Conservation (phyloP, 2,329 filamentous ascomycete genomes). For the Aspergillus sp. region DNA sequence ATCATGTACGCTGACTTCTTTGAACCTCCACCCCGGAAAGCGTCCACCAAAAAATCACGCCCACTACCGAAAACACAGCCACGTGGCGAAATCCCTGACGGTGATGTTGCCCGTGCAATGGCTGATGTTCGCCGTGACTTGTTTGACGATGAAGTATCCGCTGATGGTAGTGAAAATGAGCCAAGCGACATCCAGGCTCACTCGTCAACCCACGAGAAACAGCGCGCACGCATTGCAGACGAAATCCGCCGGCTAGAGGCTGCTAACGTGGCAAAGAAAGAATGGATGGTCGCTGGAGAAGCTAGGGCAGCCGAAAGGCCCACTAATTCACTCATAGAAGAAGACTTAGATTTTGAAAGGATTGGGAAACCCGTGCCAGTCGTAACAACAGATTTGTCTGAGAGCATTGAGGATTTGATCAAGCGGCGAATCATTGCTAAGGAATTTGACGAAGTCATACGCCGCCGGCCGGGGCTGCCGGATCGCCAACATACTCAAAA, state of each 20-base stretch:
- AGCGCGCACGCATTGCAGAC: constrained; percentile 79
- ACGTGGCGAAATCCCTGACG: constrained; percentile 51
- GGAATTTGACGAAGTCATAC: constrained; percentile 89
- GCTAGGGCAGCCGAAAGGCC: constrained; percentile 79
- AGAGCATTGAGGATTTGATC: constrained; percentile 89
- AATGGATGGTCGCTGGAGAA: constrained; percentile 90
- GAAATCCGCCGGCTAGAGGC: constrained; percentile 91
- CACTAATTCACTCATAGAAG: constrained; percentile 85
- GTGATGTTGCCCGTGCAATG: constrained; percentile 79
- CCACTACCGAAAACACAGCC: constrained; percentile 56
- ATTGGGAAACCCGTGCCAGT: constrained; percentile 92
- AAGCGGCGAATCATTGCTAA: constrained; percentile 86
- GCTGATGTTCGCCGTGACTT: constrained; percentile 83
- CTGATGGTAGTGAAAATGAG: constrained; percentile 59
- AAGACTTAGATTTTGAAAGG: constrained; percentile 94
- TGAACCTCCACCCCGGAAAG: constrained; percentile 75
- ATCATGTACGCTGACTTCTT: constrained; percentile 94
- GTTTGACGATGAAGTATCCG: constrained; percentile 69
- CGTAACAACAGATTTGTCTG: constrained; percentile 85
- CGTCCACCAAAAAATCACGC: constrained; percentile 53
- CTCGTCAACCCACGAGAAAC: constrained; percentile 76
- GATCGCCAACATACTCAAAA: constrained; percentile 64
- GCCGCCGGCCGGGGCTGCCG: constrained; percentile 73
- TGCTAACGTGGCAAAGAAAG: constrained; percentile 81
- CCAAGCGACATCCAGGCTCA: constrained; percentile 46